Evolutionary conservation across 2,329 filamentous ascomycete genomes (phyloP), one percentile per base, ranked within the genome.

Genomic region (Fusarium hainanense): DNA sequence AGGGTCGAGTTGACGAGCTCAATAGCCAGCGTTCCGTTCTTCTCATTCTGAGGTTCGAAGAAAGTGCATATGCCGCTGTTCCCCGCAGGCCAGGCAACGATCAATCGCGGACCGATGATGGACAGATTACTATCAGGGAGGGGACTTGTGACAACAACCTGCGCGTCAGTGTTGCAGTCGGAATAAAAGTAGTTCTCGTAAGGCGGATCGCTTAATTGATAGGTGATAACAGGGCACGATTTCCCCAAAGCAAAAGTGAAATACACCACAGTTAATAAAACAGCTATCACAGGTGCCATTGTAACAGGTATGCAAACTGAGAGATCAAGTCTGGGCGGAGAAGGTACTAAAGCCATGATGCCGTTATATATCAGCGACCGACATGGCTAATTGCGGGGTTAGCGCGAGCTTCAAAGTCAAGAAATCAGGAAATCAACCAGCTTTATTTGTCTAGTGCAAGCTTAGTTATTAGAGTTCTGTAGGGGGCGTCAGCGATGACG

Each of bases 181-280:
- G 88, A 90, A 69, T 89, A 88, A 78, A 91, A 90, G 77, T 88
- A 90, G 72, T 91, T 90, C 41, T 88, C 82, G 63, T 90, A 89
- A 0, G 88, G 88, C 3, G 84, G 82, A 66, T 89, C 87, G 32
- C 81, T 85, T 4, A 89, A 78, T 23, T 80, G 61, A 2, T 69
- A 61, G 0, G 42, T 54, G 2, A 60, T 69, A 3, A 34, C 47
- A 3, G 43, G 32, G 7, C 66, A 69, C 1, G 66, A 49, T 1
- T 57, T 47, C 6, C 43, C n/a, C 4, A 14, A 14, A 3, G 57
- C 66, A 3, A 57, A 28, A 2, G 43, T 21, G 7, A 48, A 32
- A 11, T 57, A 54, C 3, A 62, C 12, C 1, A 43, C 21, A 2
- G 57, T 51, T 21, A 66, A 14, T 2, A 62, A 4, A 2, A 41